A percentile compares a stretch with the other conserved stretches of the same genome.
Evolutionary conservation across 495 filamentous ascomycete genomes (phyloP).

Genomic region (Penicillium fimorum): DNA sequence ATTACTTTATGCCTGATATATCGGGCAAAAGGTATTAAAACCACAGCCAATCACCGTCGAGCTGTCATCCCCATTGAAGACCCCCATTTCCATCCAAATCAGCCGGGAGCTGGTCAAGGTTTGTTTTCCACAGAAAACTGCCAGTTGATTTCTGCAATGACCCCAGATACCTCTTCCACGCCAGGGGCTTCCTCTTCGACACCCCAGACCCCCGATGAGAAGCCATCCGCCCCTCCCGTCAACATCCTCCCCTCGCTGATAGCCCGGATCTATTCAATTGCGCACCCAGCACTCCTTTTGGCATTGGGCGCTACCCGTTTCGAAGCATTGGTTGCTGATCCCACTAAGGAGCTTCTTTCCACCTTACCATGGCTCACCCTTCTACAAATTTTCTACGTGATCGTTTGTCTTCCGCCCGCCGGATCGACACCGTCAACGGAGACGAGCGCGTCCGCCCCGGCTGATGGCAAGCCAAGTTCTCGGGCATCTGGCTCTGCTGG

Average conservation of each 20-base stretch:
- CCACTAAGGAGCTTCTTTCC: conserved; percentile 60
- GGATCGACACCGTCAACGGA: conserved; percentile 37
- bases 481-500: conserved; percentile 20
- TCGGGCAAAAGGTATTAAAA: background rate
- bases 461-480: conserved; percentile 37
- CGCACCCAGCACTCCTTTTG: conserved; percentile 66
- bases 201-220: conserved; percentile 29
- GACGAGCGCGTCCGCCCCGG: conserved; percentile 29
- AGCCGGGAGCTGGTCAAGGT: conserved; percentile 20
- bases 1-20: background rate
- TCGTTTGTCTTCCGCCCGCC: conserved; percentile 70
- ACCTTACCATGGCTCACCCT: conserved; percentile 60
- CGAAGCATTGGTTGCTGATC: conserved; percentile 64
- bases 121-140: background rate
- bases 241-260: conserved; percentile 48
- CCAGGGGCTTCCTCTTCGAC: conserved; percentile 15
- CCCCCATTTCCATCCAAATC: conserved; percentile 10
- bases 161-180: conserved; percentile 19
- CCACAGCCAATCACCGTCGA: background rate
- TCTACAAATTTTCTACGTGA: conserved; percentile 65
- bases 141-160: conserved; percentile 16
- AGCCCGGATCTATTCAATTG: conserved; percentile 53
- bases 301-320: conserved; percentile 61
- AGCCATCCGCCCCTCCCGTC: conserved; percentile 30
- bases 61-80: conserved; percentile 3